Evolutionary conservation across 805 yeast genomes (phyloP).

Genomic region (Candida vaughaniae): DNA sequence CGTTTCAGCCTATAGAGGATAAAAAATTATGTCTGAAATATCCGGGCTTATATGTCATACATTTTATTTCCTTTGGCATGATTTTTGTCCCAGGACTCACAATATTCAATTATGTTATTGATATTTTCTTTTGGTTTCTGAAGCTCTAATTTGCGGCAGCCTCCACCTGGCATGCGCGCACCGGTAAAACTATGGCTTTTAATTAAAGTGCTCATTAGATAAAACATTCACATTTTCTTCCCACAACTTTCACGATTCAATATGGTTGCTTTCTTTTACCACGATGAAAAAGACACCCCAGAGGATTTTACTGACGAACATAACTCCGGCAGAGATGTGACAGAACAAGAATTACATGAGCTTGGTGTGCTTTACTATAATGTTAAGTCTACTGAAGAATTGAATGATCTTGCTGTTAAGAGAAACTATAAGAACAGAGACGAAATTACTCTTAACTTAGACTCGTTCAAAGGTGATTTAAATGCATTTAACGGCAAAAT

Average conservation of each 20-base stretch:
- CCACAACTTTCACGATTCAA: too few relatives aligned
- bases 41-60: too few relatives aligned
- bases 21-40: too few relatives aligned
- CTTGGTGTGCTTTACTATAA: slow-evolving; percentile 71
- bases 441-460: slow-evolving; percentile 57
- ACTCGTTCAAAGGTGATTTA: slow-evolving; percentile 57
- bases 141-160: not conserved
- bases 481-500: slow-evolving; percentile 62
- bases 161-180: not conserved
- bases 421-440: slow-evolving; percentile 83
- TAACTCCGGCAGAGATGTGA: slow-evolving; percentile 62
- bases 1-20: too few relatives aligned
- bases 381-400: slow-evolving; percentile 49
- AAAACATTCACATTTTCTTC: too few relatives aligned
- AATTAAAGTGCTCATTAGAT: too few relatives aligned
- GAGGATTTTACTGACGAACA: slow-evolving; percentile 68
- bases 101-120: too few relatives aligned
- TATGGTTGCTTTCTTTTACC: slow-evolving; percentile 46
- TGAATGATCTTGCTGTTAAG: slow-evolving; percentile 64
- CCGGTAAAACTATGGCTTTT: slow-evolving; percentile 3
- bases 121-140: too few relatives aligned
- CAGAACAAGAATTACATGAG: slow-evolving; percentile 46
- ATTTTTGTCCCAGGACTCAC: too few relatives aligned
- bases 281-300: slow-evolving; percentile 56
- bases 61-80: too few relatives aligned